These are phyloP conservation scores for Abrus pulchellus DNA, from an alignment of 306 rosid species.

Conservation along the genomic window DNA sequence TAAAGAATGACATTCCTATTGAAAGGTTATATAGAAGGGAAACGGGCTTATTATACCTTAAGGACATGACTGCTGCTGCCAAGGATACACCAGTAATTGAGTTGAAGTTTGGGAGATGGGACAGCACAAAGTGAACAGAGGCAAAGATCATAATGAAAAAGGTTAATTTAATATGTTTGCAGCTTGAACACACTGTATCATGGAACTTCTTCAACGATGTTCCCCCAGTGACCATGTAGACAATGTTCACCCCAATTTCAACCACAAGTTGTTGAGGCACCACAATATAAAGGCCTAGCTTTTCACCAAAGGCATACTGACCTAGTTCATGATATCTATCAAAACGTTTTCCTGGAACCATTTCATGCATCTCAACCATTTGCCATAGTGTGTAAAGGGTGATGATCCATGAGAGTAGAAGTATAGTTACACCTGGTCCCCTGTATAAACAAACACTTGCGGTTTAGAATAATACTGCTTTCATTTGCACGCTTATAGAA, in stretches of 20 bases:
- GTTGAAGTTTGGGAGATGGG: conserved; percentile 88
- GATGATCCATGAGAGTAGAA: conserved; percentile 76
- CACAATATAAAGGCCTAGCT: conserved; percentile 84
- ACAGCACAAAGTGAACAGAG: conserved; percentile 77
- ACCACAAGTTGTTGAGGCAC: conserved; percentile 85
- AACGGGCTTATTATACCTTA: conserved; percentile 59
- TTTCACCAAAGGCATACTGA: conserved; percentile 83
- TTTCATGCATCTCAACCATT: conserved; percentile 94
- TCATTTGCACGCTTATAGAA: background rate
- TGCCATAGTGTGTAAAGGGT: conserved; percentile 82
- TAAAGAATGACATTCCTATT: too few species aligned
- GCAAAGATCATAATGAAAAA: conserved; percentile 85
- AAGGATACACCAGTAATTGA: conserved; percentile 76
- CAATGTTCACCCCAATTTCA: conserved; percentile 67
- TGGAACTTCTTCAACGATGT: conserved; percentile 72
- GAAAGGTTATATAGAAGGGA: background rate
- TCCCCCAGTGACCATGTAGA: conserved; percentile 90
- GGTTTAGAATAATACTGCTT: background rate
- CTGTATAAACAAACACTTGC: conserved; percentile 42
- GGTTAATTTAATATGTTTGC: conserved; percentile 64
- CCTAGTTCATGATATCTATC: conserved; percentile 89
- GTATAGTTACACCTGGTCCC: conserved; percentile 78
- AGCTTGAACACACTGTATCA: conserved; percentile 52
- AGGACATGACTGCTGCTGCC: conserved; percentile 86
- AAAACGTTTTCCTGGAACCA: conserved; percentile 83